Percentiles rank a stretch among this genome's conserved stretches.
These are phyloP conservation scores for Arthrobotrys conoides DNA, from an alignment of 2,329 filamentous ascomycete species.

Conservation along the genomic window DNA sequence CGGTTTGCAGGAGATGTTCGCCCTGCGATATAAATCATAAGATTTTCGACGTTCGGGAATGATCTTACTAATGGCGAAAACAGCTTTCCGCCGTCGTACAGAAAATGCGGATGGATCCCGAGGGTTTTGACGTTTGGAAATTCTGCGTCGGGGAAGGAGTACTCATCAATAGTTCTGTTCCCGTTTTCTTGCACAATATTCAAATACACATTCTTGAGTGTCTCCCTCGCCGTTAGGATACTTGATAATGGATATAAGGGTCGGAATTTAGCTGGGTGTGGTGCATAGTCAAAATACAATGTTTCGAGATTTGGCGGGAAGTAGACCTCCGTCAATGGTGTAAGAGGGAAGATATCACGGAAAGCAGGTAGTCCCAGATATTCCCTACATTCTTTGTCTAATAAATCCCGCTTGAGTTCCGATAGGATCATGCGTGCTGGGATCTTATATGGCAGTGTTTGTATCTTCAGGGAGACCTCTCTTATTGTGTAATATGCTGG, in stretches of 20 bases:
- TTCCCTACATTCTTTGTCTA: neutral
- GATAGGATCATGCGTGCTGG: too few species aligned
- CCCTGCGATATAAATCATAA: neutral
- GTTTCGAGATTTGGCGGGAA: conserved; percentile 9
- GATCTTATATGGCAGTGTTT: neutral
- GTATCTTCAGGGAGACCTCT: neutral
- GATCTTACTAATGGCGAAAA: neutral
- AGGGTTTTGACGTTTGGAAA: conserved; percentile 1
- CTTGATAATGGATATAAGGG: neutral
- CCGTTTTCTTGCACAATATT: neutral
- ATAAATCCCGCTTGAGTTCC: neutral
- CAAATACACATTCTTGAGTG: neutral
- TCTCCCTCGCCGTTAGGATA: neutral
- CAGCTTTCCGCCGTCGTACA: neutral
- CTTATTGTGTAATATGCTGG: neutral
- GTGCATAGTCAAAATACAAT: neutral
- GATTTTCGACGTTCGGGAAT: conserved; percentile 22
- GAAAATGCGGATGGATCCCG: neutral
- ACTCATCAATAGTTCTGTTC: neutral
- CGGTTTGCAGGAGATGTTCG: neutral
- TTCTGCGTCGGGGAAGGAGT: neutral
- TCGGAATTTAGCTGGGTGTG: neutral
- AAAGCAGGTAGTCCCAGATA: neutral
- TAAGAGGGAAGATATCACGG: too few species aligned
- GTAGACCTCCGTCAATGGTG: neutral